Evolutionary conservation across 176 grass and related monocot species (phyloP).

Genomic region (Carex myosuroides): DNA sequence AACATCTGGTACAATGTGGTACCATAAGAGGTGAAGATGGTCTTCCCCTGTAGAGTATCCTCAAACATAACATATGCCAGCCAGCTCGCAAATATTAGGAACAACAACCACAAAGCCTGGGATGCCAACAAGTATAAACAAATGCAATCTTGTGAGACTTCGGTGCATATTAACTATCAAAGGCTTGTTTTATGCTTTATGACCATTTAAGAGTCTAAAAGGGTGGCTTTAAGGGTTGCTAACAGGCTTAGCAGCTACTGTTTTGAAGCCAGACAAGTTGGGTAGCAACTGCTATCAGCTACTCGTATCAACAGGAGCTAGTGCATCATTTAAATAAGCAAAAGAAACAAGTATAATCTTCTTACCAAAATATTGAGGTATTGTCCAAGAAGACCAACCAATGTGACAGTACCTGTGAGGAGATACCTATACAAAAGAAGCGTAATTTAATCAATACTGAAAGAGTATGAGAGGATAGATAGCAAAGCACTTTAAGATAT

Average conservation of each 20-base stretch:
- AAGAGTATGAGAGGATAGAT: background rate
- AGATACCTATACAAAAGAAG: conserved; percentile 53
- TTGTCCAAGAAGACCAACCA: conserved; percentile 62
- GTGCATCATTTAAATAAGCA: background rate
- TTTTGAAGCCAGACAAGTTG: background rate
- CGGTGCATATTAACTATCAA: background rate
- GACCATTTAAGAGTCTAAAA: background rate
- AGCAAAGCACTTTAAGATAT: background rate
- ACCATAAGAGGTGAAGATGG: conserved; percentile 63
- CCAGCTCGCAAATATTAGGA: conserved; percentile 95
- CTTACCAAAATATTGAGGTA: conserved; percentile 98
- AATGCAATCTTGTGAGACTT: background rate
- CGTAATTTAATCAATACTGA: background rate
- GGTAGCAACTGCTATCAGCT: background rate
- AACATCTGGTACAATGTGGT: conserved; percentile 95
- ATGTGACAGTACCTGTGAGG: conserved; percentile 68
- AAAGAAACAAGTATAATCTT: background rate
- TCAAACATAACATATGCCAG: conserved; percentile 96
- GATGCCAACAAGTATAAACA: background rate
- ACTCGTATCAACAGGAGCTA: background rate
- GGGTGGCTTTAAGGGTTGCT: background rate
- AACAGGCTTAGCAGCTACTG: background rate
- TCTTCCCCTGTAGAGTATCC: conserved; percentile 79
- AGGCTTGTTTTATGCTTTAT: background rate
- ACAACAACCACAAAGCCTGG: conserved; percentile 79